Base-by-base conservation (phyloP, 257 asterid genomes). In the Verbena officinalis region DNA sequence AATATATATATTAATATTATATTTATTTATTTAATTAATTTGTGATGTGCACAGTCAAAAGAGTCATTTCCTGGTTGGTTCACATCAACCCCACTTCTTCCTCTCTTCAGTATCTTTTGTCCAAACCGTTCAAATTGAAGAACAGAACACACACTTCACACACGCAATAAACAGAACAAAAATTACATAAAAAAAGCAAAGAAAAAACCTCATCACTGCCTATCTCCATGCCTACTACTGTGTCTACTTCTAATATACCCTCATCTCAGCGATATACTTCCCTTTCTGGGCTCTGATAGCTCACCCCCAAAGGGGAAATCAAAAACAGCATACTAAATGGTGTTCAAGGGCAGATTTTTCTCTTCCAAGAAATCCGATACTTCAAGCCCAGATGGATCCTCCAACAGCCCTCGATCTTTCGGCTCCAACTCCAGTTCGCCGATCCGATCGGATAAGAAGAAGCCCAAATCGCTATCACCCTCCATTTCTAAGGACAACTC, bases 371-470 rank as follows among this genome's bases (percentile, higher is more conserved):
- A 93, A 69, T 84, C 97, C 2, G 95, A 84, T 49, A 63, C 95
- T 65, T 87, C 90, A 8, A 87, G 96, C 86, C 94, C 97, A 3
- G 95, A 85, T 74, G 97, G 97, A 80, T 93, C 96, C 44, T 89
- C 91, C 64, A 84, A 80, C 64, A 89, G 97, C 71, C 94, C 97
- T 9, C 75, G 88, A 81, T 90, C 99, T 13, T 20, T 74, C 40
- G 99, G 97, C 38, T 93, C 99, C 20, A 88, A 75, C 81, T 86
- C 97, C 16, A 84, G 77, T 70, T 93, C 99, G 0, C 96, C 99
- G 73, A 76, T 88, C 86, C 85, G 91, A 83, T 86, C 92, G 75
- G 99, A 86, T 42, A 93, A 83, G 77, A 93, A 84, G 64, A 90
- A 93, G 68, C 63, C 83, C 69, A 93, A 87, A 62, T 80, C 96